Conservation (phyloP, 2,329 filamentous ascomycete species). For the Colletotrichum trifolii region DNA sequence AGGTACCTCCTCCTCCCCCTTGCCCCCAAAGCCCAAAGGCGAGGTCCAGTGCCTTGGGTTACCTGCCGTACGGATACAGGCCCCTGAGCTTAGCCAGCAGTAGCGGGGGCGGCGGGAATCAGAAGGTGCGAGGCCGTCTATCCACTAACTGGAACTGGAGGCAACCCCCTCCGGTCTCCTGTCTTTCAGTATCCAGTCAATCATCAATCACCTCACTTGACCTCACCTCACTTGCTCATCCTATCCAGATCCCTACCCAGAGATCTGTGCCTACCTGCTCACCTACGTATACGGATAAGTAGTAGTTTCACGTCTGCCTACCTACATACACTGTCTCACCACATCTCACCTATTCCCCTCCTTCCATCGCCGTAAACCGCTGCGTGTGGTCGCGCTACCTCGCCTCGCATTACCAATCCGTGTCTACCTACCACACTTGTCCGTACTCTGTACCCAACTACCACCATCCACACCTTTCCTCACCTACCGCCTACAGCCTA, state of each 20-base stretch:
- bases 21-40: no score
- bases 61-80: not conserved
- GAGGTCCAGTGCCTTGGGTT: not conserved
- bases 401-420: conserved; percentile 16
- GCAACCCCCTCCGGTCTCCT: not conserved
- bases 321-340: no score
- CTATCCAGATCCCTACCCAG: no score
- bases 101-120: not conserved
- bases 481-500: conserved; percentile 8
- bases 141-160: conserved; percentile 4
- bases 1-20: no score
- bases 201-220: no score
- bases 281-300: no score
- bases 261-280: no score
- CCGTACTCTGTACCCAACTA: conserved; percentile 11
- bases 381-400: not conserved
- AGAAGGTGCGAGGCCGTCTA: conserved; percentile 14
- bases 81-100: not conserved
- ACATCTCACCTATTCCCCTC: not conserved
- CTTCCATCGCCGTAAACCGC: not conserved
- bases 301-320: no score
- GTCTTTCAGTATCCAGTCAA: no score
- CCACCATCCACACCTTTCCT: not conserved
- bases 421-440: conserved; percentile 16
- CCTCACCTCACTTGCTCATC: no score